Evolutionary conservation across 208 protist genomes (phyloP), one percentile per base, ranked within the genome.

Genomic region (Trypanosoma mega): DNA sequence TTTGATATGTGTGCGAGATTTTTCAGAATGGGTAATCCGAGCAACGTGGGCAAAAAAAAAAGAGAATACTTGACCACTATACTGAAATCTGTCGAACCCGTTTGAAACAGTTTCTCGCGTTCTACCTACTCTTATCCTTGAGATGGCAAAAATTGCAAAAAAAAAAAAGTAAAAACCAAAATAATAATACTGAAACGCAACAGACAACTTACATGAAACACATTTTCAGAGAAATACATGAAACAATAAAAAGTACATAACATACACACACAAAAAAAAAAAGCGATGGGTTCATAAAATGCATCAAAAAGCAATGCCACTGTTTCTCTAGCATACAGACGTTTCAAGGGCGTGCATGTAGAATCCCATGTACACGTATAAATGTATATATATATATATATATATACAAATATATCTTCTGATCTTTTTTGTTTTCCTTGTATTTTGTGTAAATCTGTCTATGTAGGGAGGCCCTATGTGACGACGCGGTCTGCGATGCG

Each of bases 81-180:
- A n/a, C n/a, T n/a, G n/a, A n/a, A n/a, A n/a, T n/a, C n/a, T n/a
- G n/a, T n/a, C n/a, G n/a, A n/a, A n/a, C n/a, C n/a, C n/a, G n/a
- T n/a, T n/a, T n/a, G n/a, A n/a, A n/a, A n/a, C n/a, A n/a, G n/a
- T n/a, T n/a, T n/a, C n/a, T n/a, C n/a, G n/a, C n/a, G n/a, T n/a
- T n/a, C n/a, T n/a, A n/a, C n/a, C n/a, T n/a, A n/a, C n/a, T n/a
- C n/a, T n/a, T n/a, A n/a, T n/a, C n/a, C n/a, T n/a, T n/a, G n/a
- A n/a, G n/a, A n/a, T n/a, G n/a, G n/a, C n/a, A n/a, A n/a, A n/a
- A n/a, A n/a, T n/a, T n/a, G n/a, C n/a, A n/a, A n/a, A n/a, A n/a
- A 63, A 41, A 44, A 33, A 30, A 37, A 70, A 52, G 63, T n/a
- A 56, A 39, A 56, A 59, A 53, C 30, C 18, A 68, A 54, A 36